Base-by-base conservation (phyloP, 23 red algal genomes). In the Gracilaria vermiculophylla region DNA sequence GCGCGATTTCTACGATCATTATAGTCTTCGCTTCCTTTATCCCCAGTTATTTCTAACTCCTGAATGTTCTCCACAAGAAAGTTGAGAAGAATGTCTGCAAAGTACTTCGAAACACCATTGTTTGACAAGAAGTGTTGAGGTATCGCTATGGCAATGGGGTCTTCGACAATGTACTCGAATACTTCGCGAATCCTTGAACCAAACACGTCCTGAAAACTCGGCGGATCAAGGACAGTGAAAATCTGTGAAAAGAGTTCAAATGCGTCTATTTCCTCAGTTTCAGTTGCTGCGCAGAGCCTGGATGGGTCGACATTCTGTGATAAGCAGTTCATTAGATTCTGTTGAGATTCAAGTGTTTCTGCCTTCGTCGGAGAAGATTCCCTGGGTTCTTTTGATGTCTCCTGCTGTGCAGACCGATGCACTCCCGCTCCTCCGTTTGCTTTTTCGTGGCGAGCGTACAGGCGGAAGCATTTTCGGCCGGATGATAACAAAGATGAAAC, bases 91-190 rank as follows among this genome's bases (percentile, higher is more conserved):
- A 98, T 95, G 81, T 95, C 91, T 16, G 92, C 96, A 87, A 95
- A 98, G 41, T 90, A 95, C 48, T 93, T 92, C 23, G 96, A 98
- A 48, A 92, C 92, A 57, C 88, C 89, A 40, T 47, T 64, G 50
- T 94, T 95, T 20, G 96, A 81, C 17, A 98, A 85, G 82, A 98
- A 95, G 53, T 95, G 96, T 39, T 98, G 96, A n/a, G 90, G 90
- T 45, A 98, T 93, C 31, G 75, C 77, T 19, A 98, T 86, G 62
- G 91, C 88, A 33, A 78, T 80, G 32, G 87, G 83, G 49, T 98
- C 91, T 17, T 88, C 49, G 43, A 95, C 81, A 82, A 95, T 89
- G 66, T 88, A 67, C 5, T 92, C 86, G 76, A 94, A 95, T n/a
- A 98, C 52, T 34, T 93, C 70, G 25, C 70, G 28, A 49, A 98